These are phyloP conservation scores for Coniosporium apollinis DNA, from an alignment of 495 filamentous ascomycete genomes.

Conservation along the genomic window DNA sequence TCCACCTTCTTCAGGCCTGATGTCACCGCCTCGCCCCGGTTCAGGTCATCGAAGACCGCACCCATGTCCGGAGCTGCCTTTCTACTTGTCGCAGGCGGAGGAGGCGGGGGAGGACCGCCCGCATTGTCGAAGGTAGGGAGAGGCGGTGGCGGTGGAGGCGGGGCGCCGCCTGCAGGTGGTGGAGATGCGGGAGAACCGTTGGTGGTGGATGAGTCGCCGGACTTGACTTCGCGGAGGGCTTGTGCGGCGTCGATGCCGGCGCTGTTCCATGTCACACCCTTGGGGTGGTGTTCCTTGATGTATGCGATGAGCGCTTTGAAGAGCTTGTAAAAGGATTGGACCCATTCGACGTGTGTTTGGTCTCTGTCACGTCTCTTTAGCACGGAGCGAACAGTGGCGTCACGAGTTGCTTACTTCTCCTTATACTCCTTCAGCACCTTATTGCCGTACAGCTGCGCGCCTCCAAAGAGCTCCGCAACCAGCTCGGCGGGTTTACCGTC, in stretches of 20 bases:
- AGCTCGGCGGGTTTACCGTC: conserved; percentile 66
- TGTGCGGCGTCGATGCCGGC: conserved; percentile 57
- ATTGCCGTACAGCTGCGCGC: conserved; percentile 84
- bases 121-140: conserved; percentile 36
- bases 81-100: conserved; percentile 35
- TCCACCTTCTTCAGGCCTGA: conserved; percentile 82
- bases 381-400: background rate
- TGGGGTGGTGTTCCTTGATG: conserved; percentile 60
- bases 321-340: conserved; percentile 73
- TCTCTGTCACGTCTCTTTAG: conserved; percentile 32
- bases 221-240: conserved; percentile 43
- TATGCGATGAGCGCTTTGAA: conserved; percentile 67
- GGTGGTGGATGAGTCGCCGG: conserved; percentile 26
- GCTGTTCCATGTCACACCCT: conserved; percentile 79
- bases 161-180: conserved; percentile 25
- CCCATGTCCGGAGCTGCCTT: conserved; percentile 40
- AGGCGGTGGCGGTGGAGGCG: conserved; percentile 40
- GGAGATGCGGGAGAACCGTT: conserved; percentile 22
- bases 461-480: conserved; percentile 57
- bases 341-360: conserved; percentile 63
- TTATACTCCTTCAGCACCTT: conserved; percentile 76
- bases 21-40: conserved; percentile 73
- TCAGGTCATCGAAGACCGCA: conserved; percentile 80
- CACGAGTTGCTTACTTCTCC: conserved; percentile 45
- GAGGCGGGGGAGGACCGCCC: conserved; percentile 59